A percentile compares a stretch with the other conserved stretches of the same genome.
Conservation (phyloP, 805 yeast species). For the Kodamaea hsintzibuensis region DNA sequence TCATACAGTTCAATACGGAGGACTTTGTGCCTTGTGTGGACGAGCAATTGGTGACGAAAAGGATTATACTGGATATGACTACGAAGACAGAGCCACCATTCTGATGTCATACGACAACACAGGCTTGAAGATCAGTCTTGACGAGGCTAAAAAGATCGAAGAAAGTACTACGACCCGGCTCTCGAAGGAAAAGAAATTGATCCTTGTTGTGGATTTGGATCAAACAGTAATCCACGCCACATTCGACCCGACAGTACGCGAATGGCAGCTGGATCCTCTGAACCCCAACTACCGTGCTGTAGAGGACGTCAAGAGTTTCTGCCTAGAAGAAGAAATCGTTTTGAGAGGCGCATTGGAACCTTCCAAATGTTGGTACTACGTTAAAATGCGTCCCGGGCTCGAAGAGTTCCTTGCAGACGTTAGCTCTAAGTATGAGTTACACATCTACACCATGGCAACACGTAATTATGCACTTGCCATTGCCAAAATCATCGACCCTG, state of each 20-base stretch:
- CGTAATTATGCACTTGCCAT: conserved; percentile 88
- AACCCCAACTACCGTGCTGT: conserved; percentile 86
- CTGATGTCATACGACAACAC: conserved; percentile 88
- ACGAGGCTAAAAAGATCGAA: conserved; percentile 87
- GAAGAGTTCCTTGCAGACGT: conserved; percentile 67
- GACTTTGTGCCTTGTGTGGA: conserved; percentile 93
- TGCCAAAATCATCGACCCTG: conserved; percentile 89
- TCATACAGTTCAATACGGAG: conserved; percentile 92
- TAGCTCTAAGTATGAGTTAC: conserved; percentile 75
- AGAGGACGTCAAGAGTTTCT: conserved; percentile 76
- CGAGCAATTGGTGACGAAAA: conserved; percentile 64
- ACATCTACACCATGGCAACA: conserved; percentile 98
- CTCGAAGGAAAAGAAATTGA: conserved; percentile 63
- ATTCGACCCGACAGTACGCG: conserved; percentile 95
- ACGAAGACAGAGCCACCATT: conserved; percentile 76
- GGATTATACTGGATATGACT: conserved; percentile 72
- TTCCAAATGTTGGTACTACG: conserved; percentile 82
- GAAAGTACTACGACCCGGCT: conserved; percentile 61
- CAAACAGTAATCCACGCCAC: conserved; percentile 98
- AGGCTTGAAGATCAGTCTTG: conserved; percentile 77
- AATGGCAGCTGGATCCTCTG: conserved; percentile 85
- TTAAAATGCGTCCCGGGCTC: conserved; percentile 88
- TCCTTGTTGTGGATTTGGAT: conserved; percentile 93
- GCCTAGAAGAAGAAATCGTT: conserved; percentile 65
- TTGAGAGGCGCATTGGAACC: conserved; percentile 23